Conservation (phyloP, 176 grass and related monocot genomes). For the Ampelocalamus luodianensis region DNA sequence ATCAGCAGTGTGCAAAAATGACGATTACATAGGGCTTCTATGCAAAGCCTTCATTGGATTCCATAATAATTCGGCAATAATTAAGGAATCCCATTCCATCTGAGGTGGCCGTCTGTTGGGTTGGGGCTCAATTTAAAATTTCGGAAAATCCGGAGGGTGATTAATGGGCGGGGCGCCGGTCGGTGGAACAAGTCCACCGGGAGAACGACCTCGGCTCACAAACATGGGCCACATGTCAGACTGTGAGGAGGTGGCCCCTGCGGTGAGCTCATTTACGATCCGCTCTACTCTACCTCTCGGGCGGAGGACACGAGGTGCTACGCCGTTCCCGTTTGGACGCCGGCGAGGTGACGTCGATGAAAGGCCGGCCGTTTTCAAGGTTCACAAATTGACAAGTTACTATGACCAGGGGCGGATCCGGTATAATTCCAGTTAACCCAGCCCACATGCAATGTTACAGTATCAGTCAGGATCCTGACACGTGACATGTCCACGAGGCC, state of each 20-base stretch:
- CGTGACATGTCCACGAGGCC: background rate
- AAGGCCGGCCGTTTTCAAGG: background rate
- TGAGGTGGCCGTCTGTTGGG: background rate
- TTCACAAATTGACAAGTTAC: background rate
- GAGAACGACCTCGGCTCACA: background rate
- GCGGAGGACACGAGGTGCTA: conserved; percentile 17
- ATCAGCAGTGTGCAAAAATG: background rate
- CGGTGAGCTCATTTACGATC: background rate
- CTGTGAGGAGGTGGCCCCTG: background rate
- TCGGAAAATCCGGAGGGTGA: background rate
- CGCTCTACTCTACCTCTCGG: background rate
- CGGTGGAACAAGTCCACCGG: background rate
- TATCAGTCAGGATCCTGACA: too few relatives aligned
- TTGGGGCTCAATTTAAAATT: background rate
- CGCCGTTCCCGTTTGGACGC: conserved; percentile 7
- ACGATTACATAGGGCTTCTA: background rate
- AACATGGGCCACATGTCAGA: background rate
- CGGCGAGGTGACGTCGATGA: background rate
- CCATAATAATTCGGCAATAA: conserved; percentile 51
- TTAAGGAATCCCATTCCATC: conserved; percentile 32
- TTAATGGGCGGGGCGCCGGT: background rate
- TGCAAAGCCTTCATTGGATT: conserved; percentile 33
- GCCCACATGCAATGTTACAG: too few relatives aligned
- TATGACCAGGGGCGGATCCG: too few relatives aligned
- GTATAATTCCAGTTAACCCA: too few relatives aligned